These are phyloP conservation scores for Ambrosia trifida DNA, from an alignment of 129 eudicot species.

Conservation along the genomic window DNA sequence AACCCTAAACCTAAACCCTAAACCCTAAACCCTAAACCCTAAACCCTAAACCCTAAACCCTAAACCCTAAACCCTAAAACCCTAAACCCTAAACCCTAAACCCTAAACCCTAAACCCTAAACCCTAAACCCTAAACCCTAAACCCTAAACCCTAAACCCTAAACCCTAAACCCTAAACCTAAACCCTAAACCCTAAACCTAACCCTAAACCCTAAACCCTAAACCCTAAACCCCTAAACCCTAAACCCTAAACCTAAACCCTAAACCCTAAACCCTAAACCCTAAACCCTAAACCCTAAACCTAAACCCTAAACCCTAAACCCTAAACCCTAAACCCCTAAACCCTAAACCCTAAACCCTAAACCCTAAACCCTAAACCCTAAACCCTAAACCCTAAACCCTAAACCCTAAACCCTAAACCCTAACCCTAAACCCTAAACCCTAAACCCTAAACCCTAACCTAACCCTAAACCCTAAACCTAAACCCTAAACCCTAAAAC, in stretches of 20 bases:
- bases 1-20: slow-evolving; percentile 1
- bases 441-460: no score
- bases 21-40: slow-evolving; percentile 6
- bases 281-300: no score
- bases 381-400: slow-evolving; percentile 12
- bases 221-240: slow-evolving; percentile 1
- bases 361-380: slow-evolving; percentile 14
- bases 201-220: slow-evolving; percentile 7
- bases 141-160: slow-evolving; percentile 10
- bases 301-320: no score
- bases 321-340: neutral
- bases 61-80: neutral
- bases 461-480: neutral
- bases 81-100: neutral
- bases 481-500: neutral
- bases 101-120: neutral
- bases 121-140: neutral
- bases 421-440: neutral
- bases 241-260: neutral
- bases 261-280: neutral
- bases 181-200: neutral
- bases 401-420: slow-evolving; percentile 11
- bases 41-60: neutral
- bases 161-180: slow-evolving; percentile 3
- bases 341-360: slow-evolving; percentile 5